Evolutionary conservation across 345 rosid genomes (phyloP), one percentile per base, ranked within the genome.

Genomic region (Bruguiera sexangula): DNA sequence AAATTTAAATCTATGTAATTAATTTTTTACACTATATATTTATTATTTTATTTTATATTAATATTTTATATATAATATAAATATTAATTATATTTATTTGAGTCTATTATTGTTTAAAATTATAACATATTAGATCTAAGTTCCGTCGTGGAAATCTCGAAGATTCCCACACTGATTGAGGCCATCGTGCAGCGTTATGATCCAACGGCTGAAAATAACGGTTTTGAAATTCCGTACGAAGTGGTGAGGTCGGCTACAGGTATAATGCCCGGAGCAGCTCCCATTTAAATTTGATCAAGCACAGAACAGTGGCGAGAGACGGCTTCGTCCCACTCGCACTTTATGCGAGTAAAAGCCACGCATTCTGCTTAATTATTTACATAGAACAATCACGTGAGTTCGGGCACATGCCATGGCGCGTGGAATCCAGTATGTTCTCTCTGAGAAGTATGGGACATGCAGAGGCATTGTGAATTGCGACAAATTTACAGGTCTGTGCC

Each of bases 401-500:
- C 6, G 3, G 24, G 0, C 3, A 19, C 54, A 48, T 0, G 13
- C 6, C 19, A 0, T 11, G 59, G 76, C 59, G 82, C 78, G 85
- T 78, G 78, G 9, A 1, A 56, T 22, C 24, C 37, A 51, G 7
- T 57, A 8, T 22, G 59, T 22, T 7, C 15, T 10, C 26, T 21
- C 59, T 3, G 56, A 24, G 4, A 22, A 13, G 26, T 18, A 22
- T 48, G 63, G 36, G 73, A 66, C 58, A 54, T 21, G 69, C 60
- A 60, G 66, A 71, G 39, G 62, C 62, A 31, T 55, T 46, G 15
- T 36, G 52, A 20, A 62, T 61, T 71, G 66, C 4, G 60, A 32
- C 51, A n/a, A 20, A 63, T 22, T 54, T 55, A 37, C 29, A 27
- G 74, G 76, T 69, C 85, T 72, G 82, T 74, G 77, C 50, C 46